Conservation (phyloP, 345 rosid species). For the Populus pruinosa region DNA sequence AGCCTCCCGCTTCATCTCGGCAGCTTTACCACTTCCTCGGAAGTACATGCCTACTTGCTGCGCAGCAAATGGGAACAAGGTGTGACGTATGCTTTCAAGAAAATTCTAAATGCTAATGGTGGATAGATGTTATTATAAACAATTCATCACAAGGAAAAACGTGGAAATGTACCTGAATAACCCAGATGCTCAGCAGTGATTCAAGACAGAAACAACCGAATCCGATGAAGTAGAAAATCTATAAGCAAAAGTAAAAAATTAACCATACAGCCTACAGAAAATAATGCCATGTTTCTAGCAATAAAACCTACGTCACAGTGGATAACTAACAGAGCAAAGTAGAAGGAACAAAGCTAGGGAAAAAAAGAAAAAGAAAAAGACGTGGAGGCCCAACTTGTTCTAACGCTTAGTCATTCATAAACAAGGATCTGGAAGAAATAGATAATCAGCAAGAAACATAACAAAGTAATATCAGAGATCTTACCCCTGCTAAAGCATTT, state of each 20-base stretch:
- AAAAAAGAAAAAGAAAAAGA: not conserved
- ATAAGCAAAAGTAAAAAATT: not conserved
- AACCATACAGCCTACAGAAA: not conserved
- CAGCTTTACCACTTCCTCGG: slow-evolving; percentile 34
- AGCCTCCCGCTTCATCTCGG: slow-evolving; percentile 30
- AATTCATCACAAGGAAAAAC: not conserved
- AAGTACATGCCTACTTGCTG: slow-evolving; percentile 41
- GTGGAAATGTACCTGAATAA: slow-evolving; percentile 23
- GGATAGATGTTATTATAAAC: not conserved
- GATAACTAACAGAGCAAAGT: not conserved
- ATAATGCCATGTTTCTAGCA: not conserved
- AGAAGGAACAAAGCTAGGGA: not conserved
- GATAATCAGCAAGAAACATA: not conserved
- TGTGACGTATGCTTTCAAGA: not conserved
- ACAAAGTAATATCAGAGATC: not conserved
- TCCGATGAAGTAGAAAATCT: slow-evolving; percentile 37
- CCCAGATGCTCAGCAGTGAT: slow-evolving; percentile 29
- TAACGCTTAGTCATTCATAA: not conserved
- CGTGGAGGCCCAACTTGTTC: not conserved
- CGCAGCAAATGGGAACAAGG: not conserved
- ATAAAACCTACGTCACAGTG: not conserved
- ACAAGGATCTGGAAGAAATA: not conserved
- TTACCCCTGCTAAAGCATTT: slow-evolving; percentile 29
- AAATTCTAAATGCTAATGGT: no score
- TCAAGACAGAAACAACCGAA: slow-evolving; percentile 31